Base-by-base conservation (phyloP, 2,329 filamentous ascomycete genomes). In the Dichotomopilus funicola region DNA sequence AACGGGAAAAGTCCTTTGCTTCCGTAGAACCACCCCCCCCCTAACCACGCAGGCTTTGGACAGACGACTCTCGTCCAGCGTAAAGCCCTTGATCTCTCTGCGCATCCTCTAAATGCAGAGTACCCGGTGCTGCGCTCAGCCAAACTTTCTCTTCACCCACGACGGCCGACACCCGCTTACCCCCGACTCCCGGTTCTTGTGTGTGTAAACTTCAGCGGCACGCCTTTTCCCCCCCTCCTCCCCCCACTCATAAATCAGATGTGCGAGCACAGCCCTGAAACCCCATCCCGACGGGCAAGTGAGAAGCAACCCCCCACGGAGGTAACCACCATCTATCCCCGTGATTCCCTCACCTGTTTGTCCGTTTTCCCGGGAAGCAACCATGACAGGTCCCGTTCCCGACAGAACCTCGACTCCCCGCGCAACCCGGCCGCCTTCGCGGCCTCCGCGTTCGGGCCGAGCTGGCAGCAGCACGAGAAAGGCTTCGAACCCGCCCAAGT, bases 381-480 rank as follows among this genome's bases (percentile, higher is more conserved):
- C 52, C 40, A 63, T 62, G 61, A 56, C 55, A 41, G 58, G 51
- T 43, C 51, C 56, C 40, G 49, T 47, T 42, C 38, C 35, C 37
- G 55, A 60, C 42, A 45, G 51, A 38, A 36, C 42, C 43, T 37
- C 54, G 34, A 42, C 54, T 53, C 61, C 61, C 55, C 59, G 55
- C 33, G n/a, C 45, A 45, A 49, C 53, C 35, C 59, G 58, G 43
- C 59, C 61, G 51, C n/a, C 59, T 48, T 60, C 60, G 42, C 60
- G 61, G 8, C 56, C 59, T 27, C 58, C 61, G 12, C 56, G 60
- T 31, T 57, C 53, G 40, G 57, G 59, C 54, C 47, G 58, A 42
- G 49, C 51, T 34, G 54, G 54, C 44, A 62, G 57, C 51, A 59
- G 57, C 40, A 51, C 55, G 50, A 64, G 56, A 42, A 60, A 51